Evolutionary conservation across 768 basidiomycete species (phyloP).

Genomic region (Lactarius akahatsu): DNA sequence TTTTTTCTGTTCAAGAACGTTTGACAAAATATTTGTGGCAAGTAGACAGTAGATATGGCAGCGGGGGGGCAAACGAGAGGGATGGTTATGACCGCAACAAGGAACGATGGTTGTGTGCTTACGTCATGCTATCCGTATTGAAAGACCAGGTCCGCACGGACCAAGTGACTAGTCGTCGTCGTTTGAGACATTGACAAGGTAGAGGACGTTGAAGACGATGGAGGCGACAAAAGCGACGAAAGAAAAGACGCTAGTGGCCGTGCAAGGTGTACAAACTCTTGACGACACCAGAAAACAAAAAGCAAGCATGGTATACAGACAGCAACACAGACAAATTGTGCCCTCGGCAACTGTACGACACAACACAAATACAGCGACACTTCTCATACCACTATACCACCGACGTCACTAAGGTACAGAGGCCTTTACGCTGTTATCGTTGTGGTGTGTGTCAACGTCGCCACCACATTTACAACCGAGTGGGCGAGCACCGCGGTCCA

Average conservation of each 20-base stretch:
- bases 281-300: constrained; percentile 77
- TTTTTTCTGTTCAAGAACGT: not conserved
- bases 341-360: constrained; percentile 20
- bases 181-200: constrained; percentile 28
- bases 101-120: constrained; percentile 40
- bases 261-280: constrained; percentile 62
- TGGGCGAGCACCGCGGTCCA: not conserved
- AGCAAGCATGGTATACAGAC: constrained; percentile 37
- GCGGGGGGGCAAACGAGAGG: constrained; percentile 42
- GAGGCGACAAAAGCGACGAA: constrained; percentile 35
- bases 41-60: constrained; percentile 35
- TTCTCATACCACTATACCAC: constrained; percentile 1
- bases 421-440: constrained; percentile 2
- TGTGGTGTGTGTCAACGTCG: constrained; percentile 13
- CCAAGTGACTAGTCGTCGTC: constrained; percentile 37
- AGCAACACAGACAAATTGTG: constrained; percentile 37
- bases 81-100: constrained; percentile 41
- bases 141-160: constrained; percentile 53
- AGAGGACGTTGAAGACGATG: constrained; percentile 36
- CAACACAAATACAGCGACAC: not conserved
- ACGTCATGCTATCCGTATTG: constrained; percentile 43
- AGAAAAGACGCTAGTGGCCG: constrained; percentile 48
- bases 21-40: constrained; percentile 7
- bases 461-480: not conserved
- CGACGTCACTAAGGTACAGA: not conserved